Evolutionary conservation across 352 stramenopile genomes (phyloP).

Genomic region (Blastocystis sp.): DNA sequence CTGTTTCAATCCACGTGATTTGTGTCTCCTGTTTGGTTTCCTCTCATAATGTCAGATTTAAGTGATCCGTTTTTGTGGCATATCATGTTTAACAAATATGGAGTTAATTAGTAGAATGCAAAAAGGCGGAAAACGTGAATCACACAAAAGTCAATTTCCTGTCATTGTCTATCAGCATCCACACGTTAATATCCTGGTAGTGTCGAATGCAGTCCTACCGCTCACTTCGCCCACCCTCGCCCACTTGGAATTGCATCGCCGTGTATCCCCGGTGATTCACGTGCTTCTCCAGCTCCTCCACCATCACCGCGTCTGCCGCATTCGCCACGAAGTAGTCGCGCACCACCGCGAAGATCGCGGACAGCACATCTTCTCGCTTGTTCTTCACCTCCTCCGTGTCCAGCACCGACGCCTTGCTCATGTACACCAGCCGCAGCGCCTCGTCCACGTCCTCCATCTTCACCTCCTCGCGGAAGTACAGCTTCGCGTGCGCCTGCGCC

Average conservation of each 20-base stretch:
- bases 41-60: too few species aligned
- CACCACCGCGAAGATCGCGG: constrained; percentile 6
- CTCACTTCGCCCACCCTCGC: neutral
- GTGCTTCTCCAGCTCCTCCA: constrained; percentile 13
- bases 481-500: too few species aligned
- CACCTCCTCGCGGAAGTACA: too few species aligned
- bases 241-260: constrained; percentile 14
- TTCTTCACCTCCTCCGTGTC: constrained; percentile 4
- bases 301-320: neutral
- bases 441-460: too few species aligned
- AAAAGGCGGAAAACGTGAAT: neutral
- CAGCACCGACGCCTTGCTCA: constrained; percentile 70
- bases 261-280: constrained; percentile 16
- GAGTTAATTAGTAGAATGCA: neutral
- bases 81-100: too few species aligned
- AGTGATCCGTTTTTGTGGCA: too few species aligned
- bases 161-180: constrained; percentile 79
- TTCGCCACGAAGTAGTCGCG: constrained; percentile 30
- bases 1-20: too few species aligned
- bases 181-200: constrained; percentile 76
- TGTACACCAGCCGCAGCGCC: constrained; percentile 93
- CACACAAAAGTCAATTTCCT: constrained; percentile 80
- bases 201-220: constrained; percentile 29
- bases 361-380: constrained; percentile 25
- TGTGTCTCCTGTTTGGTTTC: too few species aligned